Percentiles rank a stretch among this genome's conserved stretches.
These are phyloP conservation scores for Stellera chamaejasme DNA, from an alignment of 345 rosid genomes.

Conservation along the genomic window DNA sequence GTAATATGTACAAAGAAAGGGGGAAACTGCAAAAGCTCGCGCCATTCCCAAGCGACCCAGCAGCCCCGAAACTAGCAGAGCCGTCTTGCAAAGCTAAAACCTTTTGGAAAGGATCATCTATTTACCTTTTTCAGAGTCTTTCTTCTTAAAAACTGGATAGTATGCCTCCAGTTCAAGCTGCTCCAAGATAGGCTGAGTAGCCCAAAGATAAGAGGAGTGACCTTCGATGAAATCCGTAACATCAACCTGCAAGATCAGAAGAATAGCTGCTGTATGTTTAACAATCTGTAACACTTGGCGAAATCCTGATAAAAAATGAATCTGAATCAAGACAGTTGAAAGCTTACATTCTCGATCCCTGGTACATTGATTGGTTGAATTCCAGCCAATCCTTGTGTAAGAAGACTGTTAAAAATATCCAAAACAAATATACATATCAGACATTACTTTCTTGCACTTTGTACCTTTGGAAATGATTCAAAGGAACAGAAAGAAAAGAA, in stretches of 20 bases:
- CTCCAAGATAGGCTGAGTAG: constrained; percentile 59
- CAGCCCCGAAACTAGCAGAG: too few species aligned
- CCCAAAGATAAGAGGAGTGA: constrained; percentile 88
- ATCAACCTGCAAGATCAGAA: constrained; percentile 45
- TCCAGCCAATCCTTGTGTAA: constrained; percentile 92
- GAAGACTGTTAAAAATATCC: constrained; percentile 38
- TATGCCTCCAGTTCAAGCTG: constrained; percentile 77
- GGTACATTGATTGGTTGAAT: constrained; percentile 65
- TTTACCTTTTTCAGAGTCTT: constrained; percentile 11
- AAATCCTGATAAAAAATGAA: not conserved
- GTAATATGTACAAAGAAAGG: too few species aligned
- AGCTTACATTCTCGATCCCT: constrained; percentile 83
- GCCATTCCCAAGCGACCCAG: too few species aligned
- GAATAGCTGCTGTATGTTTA: not conserved
- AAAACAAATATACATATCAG: too few species aligned
- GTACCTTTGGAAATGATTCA: too few species aligned
- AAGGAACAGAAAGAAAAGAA: too few species aligned
- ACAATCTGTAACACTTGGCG: not conserved
- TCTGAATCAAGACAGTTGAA: not conserved
- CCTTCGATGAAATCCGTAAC: constrained; percentile 77
- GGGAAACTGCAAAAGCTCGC: too few species aligned
- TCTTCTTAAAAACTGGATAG: constrained; percentile 56
- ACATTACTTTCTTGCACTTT: too few species aligned
- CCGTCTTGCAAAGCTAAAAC: too few species aligned
- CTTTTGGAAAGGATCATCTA: not conserved